Base-by-base conservation (phyloP, 306 rosid genomes). In the Fragaria vesca region DNA sequence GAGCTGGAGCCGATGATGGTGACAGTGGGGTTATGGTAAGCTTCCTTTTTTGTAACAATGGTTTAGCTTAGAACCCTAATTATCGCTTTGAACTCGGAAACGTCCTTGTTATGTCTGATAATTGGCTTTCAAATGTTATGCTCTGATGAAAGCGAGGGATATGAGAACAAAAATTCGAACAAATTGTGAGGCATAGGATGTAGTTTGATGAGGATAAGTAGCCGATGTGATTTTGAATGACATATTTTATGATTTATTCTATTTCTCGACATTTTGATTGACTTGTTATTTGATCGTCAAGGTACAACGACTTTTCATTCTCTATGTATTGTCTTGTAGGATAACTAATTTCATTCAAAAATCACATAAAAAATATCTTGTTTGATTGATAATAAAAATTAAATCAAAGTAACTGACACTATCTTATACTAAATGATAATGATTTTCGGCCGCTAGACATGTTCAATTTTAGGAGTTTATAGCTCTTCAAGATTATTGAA, bases 1-100 rank as follows among this genome's bases (percentile, higher is more conserved):
- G 51, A 63, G 74, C 80, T 65, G 74, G 72, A 68, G 66, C 83
- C 76, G 72, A 75, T 15, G 79, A 80, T 40, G 47, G 21, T 30
- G 83, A 77, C 79, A 12, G 76, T 66, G 58, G 54, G 71, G 61
- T 36, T 12, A 16, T 17, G 69, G 45, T 1, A 43, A 15, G 69
- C 21, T 63, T 32, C 45, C 69, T 15, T 34, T 63, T 63, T 32
- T 63, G 20, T 15, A 1, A 18, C 32, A 13, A 62, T 12, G 68
- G 40, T 30, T 61, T 61, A 28, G 10, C 42, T 30, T 62, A 1
- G 13, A 62, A 2, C 4, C 3, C 5, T 10, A 57, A 63, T 63
- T 69, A 20, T 7, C 1, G 1, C 4, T 17, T 16, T 9, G 6
- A 32, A 72, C 18, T 32, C 6, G 36, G 28, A 32, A 11, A 4